Conservation (phyloP, 2,329 filamentous ascomycete species). For the Escovopsis sp. region DNA sequence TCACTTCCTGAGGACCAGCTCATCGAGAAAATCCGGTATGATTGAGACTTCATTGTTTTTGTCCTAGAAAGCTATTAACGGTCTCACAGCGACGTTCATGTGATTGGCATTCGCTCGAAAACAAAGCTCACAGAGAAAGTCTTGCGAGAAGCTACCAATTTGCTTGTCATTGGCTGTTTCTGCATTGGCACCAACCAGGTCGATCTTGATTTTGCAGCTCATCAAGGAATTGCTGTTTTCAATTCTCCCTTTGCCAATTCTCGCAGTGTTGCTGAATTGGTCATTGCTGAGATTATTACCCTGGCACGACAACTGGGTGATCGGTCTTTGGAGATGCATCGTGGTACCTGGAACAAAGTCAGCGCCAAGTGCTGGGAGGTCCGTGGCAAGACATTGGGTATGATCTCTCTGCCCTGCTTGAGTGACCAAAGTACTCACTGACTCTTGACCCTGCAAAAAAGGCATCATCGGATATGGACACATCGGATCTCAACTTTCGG, state of each 20-base stretch:
- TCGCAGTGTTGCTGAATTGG: constrained; percentile 86
- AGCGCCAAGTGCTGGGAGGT: constrained; percentile 96
- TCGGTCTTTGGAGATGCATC: constrained; percentile 86
- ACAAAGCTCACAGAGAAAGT: constrained; percentile 84
- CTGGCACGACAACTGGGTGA: constrained; percentile 88
- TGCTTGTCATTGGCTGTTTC: constrained; percentile 94
- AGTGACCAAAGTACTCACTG: not conserved
- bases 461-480: constrained; percentile 94
- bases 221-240: constrained; percentile 88
- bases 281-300: constrained; percentile 84
- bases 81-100: constrained; percentile 67
- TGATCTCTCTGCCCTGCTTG: not conserved
- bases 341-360: constrained; percentile 95
- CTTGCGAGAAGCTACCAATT: constrained; percentile 76
- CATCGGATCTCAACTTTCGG: constrained; percentile 90
- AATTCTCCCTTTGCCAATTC: constrained; percentile 99
- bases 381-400: constrained; percentile 85
- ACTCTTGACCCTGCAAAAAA: constrained; percentile 14
- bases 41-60: constrained; percentile 4
- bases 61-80: not conserved
- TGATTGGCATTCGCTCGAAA: constrained; percentile 96
- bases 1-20: constrained; percentile 85
- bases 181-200: constrained; percentile 98
- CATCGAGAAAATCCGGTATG: constrained; percentile 88
- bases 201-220: constrained; percentile 68